phyloP scores from a whole-genome alignment of 768 basidiomycete species.

The Suillus lakei region DNA sequence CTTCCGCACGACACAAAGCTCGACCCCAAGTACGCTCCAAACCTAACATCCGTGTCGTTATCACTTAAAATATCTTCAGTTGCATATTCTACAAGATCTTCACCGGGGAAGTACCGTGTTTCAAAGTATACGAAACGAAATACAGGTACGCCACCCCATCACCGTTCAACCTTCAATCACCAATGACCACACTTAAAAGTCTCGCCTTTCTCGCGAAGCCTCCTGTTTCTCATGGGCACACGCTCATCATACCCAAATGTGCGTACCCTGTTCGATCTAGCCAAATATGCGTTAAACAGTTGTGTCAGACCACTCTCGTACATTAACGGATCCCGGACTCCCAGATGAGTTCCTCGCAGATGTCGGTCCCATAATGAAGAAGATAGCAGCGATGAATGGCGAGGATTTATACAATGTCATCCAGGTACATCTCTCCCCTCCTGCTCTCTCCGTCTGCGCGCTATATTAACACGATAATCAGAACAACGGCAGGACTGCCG shows the following conservation, averaged over 20 bases:
- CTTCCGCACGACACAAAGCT: neutral
- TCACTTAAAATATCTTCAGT: neutral
- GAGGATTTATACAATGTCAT: constrained; percentile 63
- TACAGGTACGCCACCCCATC: constrained; percentile 30
- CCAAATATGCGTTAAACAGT: neutral
- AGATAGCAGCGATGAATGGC: constrained; percentile 53
- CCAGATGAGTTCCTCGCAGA: constrained; percentile 62
- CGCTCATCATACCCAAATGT: constrained; percentile 53
- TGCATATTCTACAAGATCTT: constrained; percentile 9
- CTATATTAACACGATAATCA: constrained; percentile 16
- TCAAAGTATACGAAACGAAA: constrained; percentile 46
- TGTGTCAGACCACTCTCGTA: constrained; percentile 57
- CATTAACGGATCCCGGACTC: constrained; percentile 50
- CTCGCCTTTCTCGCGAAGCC: constrained; percentile 51
- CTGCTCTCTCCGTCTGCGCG: neutral
- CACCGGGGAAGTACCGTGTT: constrained; percentile 39
- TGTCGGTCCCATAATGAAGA: constrained; percentile 59
- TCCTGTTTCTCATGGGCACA: constrained; percentile 49
- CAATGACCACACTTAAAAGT: constrained; percentile 22
- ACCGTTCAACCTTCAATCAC: neutral
- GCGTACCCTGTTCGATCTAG: neutral
- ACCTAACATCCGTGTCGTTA: neutral
- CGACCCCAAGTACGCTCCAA: neutral
- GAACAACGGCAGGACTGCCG: constrained; percentile 68
- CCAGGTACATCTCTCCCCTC: constrained; percentile 42